Conservation (phyloP, 225 moss, liverwort and hornwort species). For the Thuidium tamariscinum region DNA sequence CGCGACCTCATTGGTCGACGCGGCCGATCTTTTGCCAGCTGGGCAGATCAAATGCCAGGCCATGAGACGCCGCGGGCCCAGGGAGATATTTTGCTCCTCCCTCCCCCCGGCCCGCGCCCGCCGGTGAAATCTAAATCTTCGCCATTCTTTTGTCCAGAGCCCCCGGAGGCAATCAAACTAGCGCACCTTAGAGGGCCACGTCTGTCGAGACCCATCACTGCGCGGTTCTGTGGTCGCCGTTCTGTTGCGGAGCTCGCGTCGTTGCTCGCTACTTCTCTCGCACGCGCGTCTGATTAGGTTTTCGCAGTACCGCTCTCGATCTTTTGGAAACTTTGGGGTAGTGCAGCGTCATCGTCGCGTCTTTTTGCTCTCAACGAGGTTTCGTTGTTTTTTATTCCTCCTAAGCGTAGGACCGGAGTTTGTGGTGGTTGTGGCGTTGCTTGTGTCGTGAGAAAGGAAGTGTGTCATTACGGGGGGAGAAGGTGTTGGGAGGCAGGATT, state of each 20-base stretch:
- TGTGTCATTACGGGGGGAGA: too few species aligned
- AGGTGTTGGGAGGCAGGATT: neutral
- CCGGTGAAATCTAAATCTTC: neutral
- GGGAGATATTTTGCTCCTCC: neutral
- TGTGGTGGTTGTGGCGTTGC: neutral
- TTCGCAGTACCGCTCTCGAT: neutral
- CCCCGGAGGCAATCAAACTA: neutral
- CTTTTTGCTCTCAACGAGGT: too few species aligned
- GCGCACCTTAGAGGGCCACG: slow-evolving; percentile 5
- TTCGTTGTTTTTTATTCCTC: too few species aligned
- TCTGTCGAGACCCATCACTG: neutral
- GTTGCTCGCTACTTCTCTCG: neutral
- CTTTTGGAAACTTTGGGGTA: too few species aligned
- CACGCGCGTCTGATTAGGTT: neutral
- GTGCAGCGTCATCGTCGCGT: neutral
- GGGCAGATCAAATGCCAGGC: slow-evolving; percentile 10
- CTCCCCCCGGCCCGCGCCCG: neutral
- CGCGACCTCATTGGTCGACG: neutral
- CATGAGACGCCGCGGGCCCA: neutral
- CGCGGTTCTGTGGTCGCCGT: neutral
- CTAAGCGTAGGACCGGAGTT: neutral
- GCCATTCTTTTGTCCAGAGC: neutral
- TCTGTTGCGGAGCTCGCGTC: neutral
- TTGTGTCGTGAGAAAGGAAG: neutral
- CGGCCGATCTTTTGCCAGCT: neutral